Percentiles rank a stretch among this genome's conserved stretches.
phyloP scores from a whole-genome alignment of 1,284 basidiomycete species.

The Apiotrichum akiyoshidainum region DNA sequence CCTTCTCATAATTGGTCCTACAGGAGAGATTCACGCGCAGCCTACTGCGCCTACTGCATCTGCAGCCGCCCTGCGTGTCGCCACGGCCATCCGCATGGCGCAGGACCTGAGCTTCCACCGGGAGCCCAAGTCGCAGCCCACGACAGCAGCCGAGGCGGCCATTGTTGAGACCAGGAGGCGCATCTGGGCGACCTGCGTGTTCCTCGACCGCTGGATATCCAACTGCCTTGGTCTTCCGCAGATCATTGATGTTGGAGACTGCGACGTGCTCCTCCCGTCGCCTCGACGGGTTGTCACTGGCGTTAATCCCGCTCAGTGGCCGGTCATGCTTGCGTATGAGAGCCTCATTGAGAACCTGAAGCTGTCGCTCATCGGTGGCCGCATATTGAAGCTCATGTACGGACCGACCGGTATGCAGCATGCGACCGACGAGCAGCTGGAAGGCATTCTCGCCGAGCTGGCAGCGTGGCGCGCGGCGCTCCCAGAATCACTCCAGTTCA shows the following conservation, averaged over 20 bases:
- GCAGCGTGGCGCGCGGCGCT: slow-evolving; percentile 48
- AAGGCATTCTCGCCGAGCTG: slow-evolving; percentile 67
- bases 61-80: slow-evolving; percentile 43
- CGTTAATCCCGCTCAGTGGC: slow-evolving; percentile 60
- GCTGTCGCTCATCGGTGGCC: slow-evolving; percentile 78
- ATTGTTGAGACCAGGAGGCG: slow-evolving; percentile 76
- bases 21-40: slow-evolving; percentile 51
- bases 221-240: slow-evolving; percentile 56
- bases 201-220: slow-evolving; percentile 76
- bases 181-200: slow-evolving; percentile 85
- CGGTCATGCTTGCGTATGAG: slow-evolving; percentile 28
- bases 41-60: slow-evolving; percentile 48
- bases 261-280: slow-evolving; percentile 80
- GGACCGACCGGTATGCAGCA: slow-evolving; percentile 81
- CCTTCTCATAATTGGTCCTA: slow-evolving; percentile 59
- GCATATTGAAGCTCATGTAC: slow-evolving; percentile 77
- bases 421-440: slow-evolving; percentile 72
- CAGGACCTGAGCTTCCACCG: slow-evolving; percentile 90
- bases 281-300: slow-evolving; percentile 57
- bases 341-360: slow-evolving; percentile 69
- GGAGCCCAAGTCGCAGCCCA: slow-evolving; percentile 45
- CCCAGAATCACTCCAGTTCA: slow-evolving; percentile 56
- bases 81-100: slow-evolving; percentile 76
- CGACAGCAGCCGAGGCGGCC: slow-evolving; percentile 38
- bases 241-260: slow-evolving; percentile 89